These are phyloP conservation scores for Boletus speciosus DNA, from an alignment of 768 basidiomycete species.

Conservation along the genomic window DNA sequence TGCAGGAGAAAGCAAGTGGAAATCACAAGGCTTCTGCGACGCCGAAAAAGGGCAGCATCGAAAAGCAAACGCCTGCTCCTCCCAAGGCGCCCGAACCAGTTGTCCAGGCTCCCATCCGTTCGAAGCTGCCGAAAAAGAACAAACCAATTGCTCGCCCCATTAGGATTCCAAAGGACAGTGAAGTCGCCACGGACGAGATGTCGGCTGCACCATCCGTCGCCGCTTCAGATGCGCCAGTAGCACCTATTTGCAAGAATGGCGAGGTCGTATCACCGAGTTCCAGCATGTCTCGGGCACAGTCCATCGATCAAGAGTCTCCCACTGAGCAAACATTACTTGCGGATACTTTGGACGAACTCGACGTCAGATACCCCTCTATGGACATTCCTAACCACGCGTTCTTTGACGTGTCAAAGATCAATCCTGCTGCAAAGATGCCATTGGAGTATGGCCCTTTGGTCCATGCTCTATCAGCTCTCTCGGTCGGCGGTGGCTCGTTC, in stretches of 20 bases:
- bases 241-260: conserved; percentile 31
- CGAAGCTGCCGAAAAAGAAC: conserved; percentile 82
- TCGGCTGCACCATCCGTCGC: conserved; percentile 43
- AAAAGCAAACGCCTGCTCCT: conserved; percentile 20
- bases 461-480: conserved; percentile 81
- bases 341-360: conserved; percentile 67
- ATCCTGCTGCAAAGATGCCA: conserved; percentile 75
- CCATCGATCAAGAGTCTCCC: conserved; percentile 48
- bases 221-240: conserved; percentile 45
- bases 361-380: conserved; percentile 56
- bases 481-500: conserved; percentile 81
- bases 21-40: conserved; percentile 21
- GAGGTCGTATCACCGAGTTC: conserved; percentile 46
- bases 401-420: conserved; percentile 69
- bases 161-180: conserved; percentile 60
- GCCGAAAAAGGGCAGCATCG: conserved; percentile 13
- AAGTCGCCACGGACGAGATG: conserved; percentile 38
- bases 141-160: conserved; percentile 61
- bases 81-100: conserved; percentile 34
- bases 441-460: conserved; percentile 83
- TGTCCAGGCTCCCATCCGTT: conserved; percentile 68
- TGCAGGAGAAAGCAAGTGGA: conserved; percentile 22
- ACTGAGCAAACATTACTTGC: conserved; percentile 49
- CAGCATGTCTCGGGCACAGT: conserved; percentile 58
- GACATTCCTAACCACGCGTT: conserved; percentile 69